Base-by-base conservation (phyloP, 1,284 basidiomycete species). In the Heterobasidion parviporum region DNA sequence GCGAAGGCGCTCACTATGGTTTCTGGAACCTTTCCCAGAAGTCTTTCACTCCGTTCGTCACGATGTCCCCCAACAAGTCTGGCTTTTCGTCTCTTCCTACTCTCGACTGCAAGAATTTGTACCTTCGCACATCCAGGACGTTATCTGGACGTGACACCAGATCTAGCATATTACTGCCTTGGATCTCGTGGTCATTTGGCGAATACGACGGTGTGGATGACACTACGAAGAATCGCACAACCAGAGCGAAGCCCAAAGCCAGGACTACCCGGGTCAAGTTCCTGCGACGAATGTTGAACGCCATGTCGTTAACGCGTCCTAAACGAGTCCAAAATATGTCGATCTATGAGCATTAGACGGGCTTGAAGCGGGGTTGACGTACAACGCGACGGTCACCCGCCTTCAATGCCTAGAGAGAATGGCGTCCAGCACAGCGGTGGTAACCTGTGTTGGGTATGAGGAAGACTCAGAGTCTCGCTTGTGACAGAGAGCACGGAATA, bases 11-110 rank as follows among this genome's bases (percentile, higher is more conserved):
- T 68, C 64, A 91, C 89, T 90, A 94, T 12, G 94, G 94, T 61
- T 88, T 78, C 66, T 96, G 92, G 68, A 90, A 96, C 26, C 91
- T 76, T 15, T 87, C 83, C 94, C 94, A 98, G 66, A 89, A 97
- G 71, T 97, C 92, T 54, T 77, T 66, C 48, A 87, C 80, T 9
- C 94, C 94, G 63, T 89, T 82, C 52, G 74, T 71, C 54, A 97
- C 83, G 53, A 91, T 75, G 58, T 82, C 76, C 56, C 83, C 81
- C 62, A 97, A 83, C 56, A 97, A 74, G 65, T 96, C 94, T 1
- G 82, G 79, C 44, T 83, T 74, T 62, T 93, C 85, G 64, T 95
- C 92, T 60, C 92, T 75, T 0, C 92, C 93, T 72, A 90, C 82
- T 35, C 94, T 80, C 1, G 81, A 79, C 72, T 98, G 95, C 43